Percentiles rank a stretch among this genome's conserved stretches.
These are phyloP conservation scores for Exserohilum turcica DNA, from an alignment of 2,329 filamentous ascomycete species.

Conservation along the genomic window DNA sequence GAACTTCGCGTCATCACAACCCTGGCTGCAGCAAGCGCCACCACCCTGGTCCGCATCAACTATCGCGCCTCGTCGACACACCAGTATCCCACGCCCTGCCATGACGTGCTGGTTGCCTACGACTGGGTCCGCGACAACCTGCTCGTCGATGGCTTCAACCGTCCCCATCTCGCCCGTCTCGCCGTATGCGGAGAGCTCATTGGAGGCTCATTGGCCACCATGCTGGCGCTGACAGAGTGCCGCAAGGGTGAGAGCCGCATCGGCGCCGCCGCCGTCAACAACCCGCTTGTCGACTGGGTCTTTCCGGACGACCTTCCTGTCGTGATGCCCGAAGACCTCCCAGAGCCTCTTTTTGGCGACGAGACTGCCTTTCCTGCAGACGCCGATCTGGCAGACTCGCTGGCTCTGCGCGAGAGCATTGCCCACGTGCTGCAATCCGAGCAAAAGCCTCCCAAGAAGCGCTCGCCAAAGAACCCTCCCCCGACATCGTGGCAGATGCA, in stretches of 20 bases:
- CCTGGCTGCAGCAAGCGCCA: constrained; percentile 45
- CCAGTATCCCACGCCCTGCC: constrained; percentile 53
- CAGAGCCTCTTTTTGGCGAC: constrained; percentile 37
- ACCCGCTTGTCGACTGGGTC: constrained; percentile 57
- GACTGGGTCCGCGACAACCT: constrained; percentile 55
- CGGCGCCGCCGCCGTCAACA: constrained; percentile 53
- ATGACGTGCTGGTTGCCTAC: constrained; percentile 54
- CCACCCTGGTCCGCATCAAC: constrained; percentile 53
- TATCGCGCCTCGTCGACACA: constrained; percentile 49
- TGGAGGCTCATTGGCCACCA: constrained; percentile 55
- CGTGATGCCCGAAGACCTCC: constrained; percentile 26
- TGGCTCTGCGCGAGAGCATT: constrained; percentile 10
- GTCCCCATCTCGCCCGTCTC: constrained; percentile 40
- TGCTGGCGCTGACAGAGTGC: constrained; percentile 58
- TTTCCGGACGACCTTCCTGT: constrained; percentile 44
- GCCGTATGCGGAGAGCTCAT: constrained; percentile 56
- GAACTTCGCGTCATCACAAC: constrained; percentile 41
- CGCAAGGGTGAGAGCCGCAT: constrained; percentile 48
- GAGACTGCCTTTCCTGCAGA: constrained; percentile 41
- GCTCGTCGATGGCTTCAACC: constrained; percentile 25
- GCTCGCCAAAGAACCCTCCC: constrained; percentile 23
- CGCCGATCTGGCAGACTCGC: constrained; percentile 31
- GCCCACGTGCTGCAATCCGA: constrained; percentile 9
- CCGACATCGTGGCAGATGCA: constrained; percentile 37
- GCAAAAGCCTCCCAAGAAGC: constrained; percentile 20